These are phyloP conservation scores for Neonectria sp. DNA, from an alignment of 2,329 filamentous ascomycete species.

Conservation along the genomic window DNA sequence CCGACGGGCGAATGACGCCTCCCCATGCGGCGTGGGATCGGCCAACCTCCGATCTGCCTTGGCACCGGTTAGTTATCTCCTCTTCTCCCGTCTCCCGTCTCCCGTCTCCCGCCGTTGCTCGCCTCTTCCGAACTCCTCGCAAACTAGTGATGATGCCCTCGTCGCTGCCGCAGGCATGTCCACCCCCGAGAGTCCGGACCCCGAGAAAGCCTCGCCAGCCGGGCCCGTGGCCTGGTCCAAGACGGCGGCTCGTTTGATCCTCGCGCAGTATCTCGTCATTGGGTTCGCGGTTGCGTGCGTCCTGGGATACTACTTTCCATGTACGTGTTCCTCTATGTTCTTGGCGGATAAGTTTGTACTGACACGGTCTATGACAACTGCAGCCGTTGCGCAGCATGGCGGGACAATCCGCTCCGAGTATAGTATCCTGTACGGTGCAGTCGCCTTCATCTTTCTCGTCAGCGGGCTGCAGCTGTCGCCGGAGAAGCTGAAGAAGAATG, in stretches of 20 bases:
- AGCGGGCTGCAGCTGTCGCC: slow-evolving; percentile 79
- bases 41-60: slow-evolving; percentile 18
- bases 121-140: neutral
- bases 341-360: slow-evolving; percentile 8
- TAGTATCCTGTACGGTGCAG: slow-evolving; percentile 77
- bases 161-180: slow-evolving; percentile 31
- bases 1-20: slow-evolving; percentile 17
- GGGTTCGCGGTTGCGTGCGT: slow-evolving; percentile 70
- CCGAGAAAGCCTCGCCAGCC: slow-evolving; percentile 9
- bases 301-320: slow-evolving; percentile 60
- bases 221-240: slow-evolving; percentile 32
- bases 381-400: slow-evolving; percentile 64
- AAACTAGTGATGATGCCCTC: slow-evolving; percentile 6
- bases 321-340: slow-evolving; percentile 49
- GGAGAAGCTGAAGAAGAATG: slow-evolving; percentile 72
- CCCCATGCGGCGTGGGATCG: slow-evolving; percentile 4
- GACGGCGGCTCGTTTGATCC: slow-evolving; percentile 53
- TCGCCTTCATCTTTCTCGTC: slow-evolving; percentile 79
- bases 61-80: neutral
- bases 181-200: slow-evolving; percentile 29
- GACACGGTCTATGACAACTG: slow-evolving; percentile 6
- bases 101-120: neutral
- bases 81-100: neutral
- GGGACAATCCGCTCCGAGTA: slow-evolving; percentile 68
- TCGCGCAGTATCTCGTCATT: slow-evolving; percentile 76